Conservation (phyloP, 352 stramenopile genomes). For the Pythium brassicae region DNA sequence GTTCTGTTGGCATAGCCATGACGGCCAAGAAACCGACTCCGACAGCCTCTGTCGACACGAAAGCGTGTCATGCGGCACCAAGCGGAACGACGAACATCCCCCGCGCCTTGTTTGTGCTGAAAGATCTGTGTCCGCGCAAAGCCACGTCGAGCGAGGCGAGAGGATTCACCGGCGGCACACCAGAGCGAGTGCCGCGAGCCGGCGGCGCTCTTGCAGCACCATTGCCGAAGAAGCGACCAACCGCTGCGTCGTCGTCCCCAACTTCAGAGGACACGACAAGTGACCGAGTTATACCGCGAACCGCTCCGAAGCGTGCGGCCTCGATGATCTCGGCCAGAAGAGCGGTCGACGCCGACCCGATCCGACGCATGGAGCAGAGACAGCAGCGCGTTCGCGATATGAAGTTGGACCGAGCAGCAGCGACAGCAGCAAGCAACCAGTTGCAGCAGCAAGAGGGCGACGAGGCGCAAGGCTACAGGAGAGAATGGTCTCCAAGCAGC, state of each 20-base stretch:
- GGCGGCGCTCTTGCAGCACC: too few species aligned
- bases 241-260: too few species aligned
- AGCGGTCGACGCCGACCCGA: not conserved
- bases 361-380: slow-evolving; percentile 32
- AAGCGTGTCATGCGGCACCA: not conserved
- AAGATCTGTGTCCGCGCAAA: not conserved
- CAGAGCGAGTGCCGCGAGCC: not conserved
- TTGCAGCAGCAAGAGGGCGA: slow-evolving; percentile 1
- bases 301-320: not conserved
- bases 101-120: not conserved
- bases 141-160: not conserved
- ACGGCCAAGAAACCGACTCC: not conserved
- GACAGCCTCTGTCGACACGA: not conserved
- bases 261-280: not conserved
- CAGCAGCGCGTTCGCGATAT: slow-evolving; percentile 25
- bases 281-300: not conserved
- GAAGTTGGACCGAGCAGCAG: slow-evolving; percentile 12
- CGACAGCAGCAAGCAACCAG: not conserved
- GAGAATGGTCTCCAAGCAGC: not conserved
- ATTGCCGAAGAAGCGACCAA: too few species aligned
- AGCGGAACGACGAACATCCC: not conserved
- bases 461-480: not conserved
- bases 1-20: not conserved
- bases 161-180: not conserved
- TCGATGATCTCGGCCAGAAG: not conserved